Base-by-base conservation (phyloP, 2,329 filamentous ascomycete genomes). In the Colletotrichum sp. region DNA sequence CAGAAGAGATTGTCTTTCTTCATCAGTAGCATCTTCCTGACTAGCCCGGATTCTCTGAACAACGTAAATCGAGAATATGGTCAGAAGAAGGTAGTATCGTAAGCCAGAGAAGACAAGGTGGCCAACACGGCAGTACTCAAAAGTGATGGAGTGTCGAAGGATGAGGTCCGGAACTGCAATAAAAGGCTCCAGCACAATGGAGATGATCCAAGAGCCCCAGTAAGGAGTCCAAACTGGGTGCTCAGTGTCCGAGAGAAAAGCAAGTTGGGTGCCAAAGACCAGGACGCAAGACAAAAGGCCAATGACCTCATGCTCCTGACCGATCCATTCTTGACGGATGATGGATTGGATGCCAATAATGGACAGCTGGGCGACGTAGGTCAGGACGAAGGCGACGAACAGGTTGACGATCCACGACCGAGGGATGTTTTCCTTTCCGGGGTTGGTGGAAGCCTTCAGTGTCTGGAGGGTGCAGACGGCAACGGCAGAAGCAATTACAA, bases 161-260 rank as follows among this genome's bases (percentile, higher is more conserved):
- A 78, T 73, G 29, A 75, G 63, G 18, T 81, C 69, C 6, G 72
- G 76, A 16, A 83, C 77, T 29, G 87, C 79, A 36, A 91, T 82
- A 63, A 80, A 77, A 1, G 87, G 79, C 78, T 95, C 93, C 43
- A 90, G 88, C 16, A 86, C 77, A 9, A 93, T 81, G 16, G 89
- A 89, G 18, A 93, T 80, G 34, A 89, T 76, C 87, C 92, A 93
- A 15, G 90, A 89, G 21, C 91, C 92, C 75, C 89, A 89, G 75
- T 91, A 91, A 0, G 92, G 91, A 76, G 92, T 91, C 87, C 91
- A 92, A 12, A 90, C 86, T 4, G 87, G 85, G 66, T 86, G 84
- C 34, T 84, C 79, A 21, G 85, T 83, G 66, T 90, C 88, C 4
- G 86, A 82, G 16, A 93, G 84, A 24, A 86, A 86, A 54, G 89